Percentiles rank a stretch among this genome's conserved stretches.
Conservation (phyloP, 192 early-diverging fungal genomes). For the Chytriomyces sp. region DNA sequence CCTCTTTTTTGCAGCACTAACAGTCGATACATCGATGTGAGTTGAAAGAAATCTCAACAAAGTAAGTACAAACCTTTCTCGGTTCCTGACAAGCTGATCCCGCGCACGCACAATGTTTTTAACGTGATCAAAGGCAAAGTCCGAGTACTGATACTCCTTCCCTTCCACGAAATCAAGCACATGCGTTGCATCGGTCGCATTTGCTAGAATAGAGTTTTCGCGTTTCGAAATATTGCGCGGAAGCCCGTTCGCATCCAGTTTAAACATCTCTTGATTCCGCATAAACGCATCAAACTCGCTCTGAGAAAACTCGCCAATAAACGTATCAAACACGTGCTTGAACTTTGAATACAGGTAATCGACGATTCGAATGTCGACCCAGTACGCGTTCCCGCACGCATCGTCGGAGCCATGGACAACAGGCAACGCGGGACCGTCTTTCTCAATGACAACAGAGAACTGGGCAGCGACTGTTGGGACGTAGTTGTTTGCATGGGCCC, state of each 20-base stretch:
- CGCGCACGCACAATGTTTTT: conserved; percentile 15
- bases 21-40: background rate
- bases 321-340: conserved; percentile 2
- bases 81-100: background rate
- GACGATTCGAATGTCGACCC: conserved; percentile 19
- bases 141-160: conserved; percentile 11
- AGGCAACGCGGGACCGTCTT: background rate
- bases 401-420: conserved; percentile 11
- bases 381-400: conserved; percentile 33
- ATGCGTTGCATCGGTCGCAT: background rate
- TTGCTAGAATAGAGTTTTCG: conserved; percentile 16
- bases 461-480: conserved; percentile 21
- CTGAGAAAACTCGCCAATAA: conserved; percentile 1
- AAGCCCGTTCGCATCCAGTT: background rate
- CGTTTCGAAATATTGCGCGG: conserved; percentile 11
- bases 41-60: background rate
- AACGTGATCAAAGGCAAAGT: conserved; percentile 30
- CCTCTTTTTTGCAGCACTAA: background rate
- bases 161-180: conserved; percentile 14
- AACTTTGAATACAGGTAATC: conserved; percentile 1
- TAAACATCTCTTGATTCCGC: conserved; percentile 2
- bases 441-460: background rate
- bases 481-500: conserved; percentile 10
- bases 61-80: background rate
- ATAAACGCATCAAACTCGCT: conserved; percentile 10